Evolutionary conservation across 805 yeast genomes (phyloP).

Genomic region (Candida oleophila): DNA sequence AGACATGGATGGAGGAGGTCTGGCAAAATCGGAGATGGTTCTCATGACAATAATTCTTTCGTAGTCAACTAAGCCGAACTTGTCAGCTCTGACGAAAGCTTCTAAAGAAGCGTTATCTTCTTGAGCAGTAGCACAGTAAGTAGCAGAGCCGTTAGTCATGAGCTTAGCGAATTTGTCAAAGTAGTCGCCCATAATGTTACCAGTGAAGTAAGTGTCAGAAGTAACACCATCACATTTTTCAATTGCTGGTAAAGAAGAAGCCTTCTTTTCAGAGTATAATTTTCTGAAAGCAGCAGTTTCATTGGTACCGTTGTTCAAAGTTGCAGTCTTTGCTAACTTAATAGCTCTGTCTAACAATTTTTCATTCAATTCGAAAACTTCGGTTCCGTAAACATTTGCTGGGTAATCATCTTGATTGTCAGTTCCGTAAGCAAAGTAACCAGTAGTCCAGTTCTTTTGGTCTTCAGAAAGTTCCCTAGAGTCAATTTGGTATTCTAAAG

Average conservation of each 20-base stretch:
- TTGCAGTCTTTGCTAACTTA: constrained; percentile 46
- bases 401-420: constrained; percentile 51
- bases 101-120: constrained; percentile 69
- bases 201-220: constrained; percentile 60
- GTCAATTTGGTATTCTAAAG: constrained; percentile 57
- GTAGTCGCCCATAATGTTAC: constrained; percentile 49
- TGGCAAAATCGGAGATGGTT: constrained; percentile 58
- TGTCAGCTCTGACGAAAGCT: constrained; percentile 53
- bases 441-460: constrained; percentile 53
- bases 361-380: constrained; percentile 61
- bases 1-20: constrained; percentile 47
- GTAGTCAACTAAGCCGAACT: constrained; percentile 55
- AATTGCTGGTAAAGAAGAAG: constrained; percentile 45
- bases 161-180: constrained; percentile 47
- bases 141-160: constrained; percentile 58
- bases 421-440: constrained; percentile 58
- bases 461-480: constrained; percentile 40
- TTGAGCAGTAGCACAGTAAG: constrained; percentile 62
- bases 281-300: constrained; percentile 46
- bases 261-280: constrained; percentile 50
- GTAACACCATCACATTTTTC: constrained; percentile 60
- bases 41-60: constrained; percentile 59
- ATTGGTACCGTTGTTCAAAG: constrained; percentile 45
- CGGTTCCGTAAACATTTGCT: constrained; percentile 57
- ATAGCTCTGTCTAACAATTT: constrained; percentile 58